Conservation (phyloP, 768 basidiomycete genomes). For the Rhizopogon sp. region DNA sequence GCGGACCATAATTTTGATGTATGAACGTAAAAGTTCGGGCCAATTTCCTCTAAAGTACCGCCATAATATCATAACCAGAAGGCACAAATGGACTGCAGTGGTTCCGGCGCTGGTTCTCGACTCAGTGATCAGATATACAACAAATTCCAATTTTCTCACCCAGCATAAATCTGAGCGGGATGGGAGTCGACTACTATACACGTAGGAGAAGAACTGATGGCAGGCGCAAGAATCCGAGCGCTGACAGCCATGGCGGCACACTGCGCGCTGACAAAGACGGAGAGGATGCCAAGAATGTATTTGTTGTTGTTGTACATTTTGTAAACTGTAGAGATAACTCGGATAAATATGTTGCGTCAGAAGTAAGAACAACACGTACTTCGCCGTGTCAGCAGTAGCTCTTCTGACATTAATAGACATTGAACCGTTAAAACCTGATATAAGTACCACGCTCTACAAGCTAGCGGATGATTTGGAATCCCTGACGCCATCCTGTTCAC, state of each 20-base stretch:
- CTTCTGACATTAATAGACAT: slow-evolving; percentile 7
- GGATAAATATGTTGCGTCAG: background rate
- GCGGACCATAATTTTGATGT: background rate
- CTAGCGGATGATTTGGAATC: background rate
- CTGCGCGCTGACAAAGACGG: slow-evolving; percentile 8
- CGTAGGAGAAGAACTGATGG: slow-evolving; percentile 8
- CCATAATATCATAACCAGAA: slow-evolving; percentile 17
- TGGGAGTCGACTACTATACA: slow-evolving; percentile 11
- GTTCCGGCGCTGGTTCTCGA: slow-evolving; percentile 10
- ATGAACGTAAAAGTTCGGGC: background rate
- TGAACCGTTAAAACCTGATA: slow-evolving; percentile 14
- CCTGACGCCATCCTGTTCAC: slow-evolving; percentile 14
- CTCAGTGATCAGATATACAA: background rate
- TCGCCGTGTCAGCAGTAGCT: slow-evolving; percentile 11
- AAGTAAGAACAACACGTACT: slow-evolving; percentile 8
- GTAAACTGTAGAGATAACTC: slow-evolving; percentile 7
- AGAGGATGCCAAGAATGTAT: slow-evolving; percentile 7
- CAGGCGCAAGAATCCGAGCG: slow-evolving; percentile 6
- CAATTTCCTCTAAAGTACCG: slow-evolving; percentile 4
- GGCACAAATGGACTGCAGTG: slow-evolving; percentile 7
- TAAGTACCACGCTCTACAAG: slow-evolving; percentile 13
- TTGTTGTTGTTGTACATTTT: slow-evolving; percentile 10
- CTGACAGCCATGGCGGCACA: slow-evolving; percentile 14
- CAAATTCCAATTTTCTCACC: slow-evolving; percentile 4
- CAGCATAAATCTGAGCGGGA: slow-evolving; percentile 12